Base-by-base conservation (phyloP, 1,284 basidiomycete species). In the Prillingera fragicola region DNA sequence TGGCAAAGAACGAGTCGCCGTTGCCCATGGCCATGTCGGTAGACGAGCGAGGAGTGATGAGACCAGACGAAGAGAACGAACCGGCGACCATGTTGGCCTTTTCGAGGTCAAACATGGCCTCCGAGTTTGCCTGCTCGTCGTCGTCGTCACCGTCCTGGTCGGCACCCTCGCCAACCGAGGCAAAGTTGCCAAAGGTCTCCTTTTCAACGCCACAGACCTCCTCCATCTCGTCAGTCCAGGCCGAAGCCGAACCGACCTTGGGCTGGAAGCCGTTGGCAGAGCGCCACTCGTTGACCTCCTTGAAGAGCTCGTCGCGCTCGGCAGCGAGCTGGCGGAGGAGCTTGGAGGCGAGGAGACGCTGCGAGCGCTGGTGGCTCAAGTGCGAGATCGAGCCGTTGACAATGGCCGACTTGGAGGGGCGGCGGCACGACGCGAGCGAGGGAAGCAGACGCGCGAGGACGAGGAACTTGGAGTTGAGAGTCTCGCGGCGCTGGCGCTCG, bases 351-450 rank as follows among this genome's bases (percentile, higher is more conserved):
- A 86, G 74, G 33, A 84, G 72, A 45, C 87, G 81, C 63, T 87
- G 84, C 38, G 85, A 78, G 49, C 88, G 81, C 42, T 84, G 83
- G 37, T 83, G 80, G 61, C 85, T 83, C 56, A 91, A 80, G 67
- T 90, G 82, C 0, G 85, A 80, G 64, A 91, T 90, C 50, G 81
- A 84, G 35, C 85, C 88, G 74, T 92, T 94, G 70, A 96, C 90
- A 66, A 95, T 94, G 48, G 86, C 84, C 14, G 85, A 87, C 74
- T 96, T 96, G 68, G 85, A 89, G 1, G 90, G 91, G 34, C 91
- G 82, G 53, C 89, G 84, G 71, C 89, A 85, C 59, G 85, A 80
- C 15, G 85, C 85, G 50, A 94, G 82, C 67, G 90, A 87, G 41
- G 90, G 89, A 14, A 94, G 80, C 29, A 91, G 80, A 12, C 82